These are phyloP conservation scores for Blumeria hordei DNA, from an alignment of 2,329 filamentous ascomycete genomes.

Conservation along the genomic window DNA sequence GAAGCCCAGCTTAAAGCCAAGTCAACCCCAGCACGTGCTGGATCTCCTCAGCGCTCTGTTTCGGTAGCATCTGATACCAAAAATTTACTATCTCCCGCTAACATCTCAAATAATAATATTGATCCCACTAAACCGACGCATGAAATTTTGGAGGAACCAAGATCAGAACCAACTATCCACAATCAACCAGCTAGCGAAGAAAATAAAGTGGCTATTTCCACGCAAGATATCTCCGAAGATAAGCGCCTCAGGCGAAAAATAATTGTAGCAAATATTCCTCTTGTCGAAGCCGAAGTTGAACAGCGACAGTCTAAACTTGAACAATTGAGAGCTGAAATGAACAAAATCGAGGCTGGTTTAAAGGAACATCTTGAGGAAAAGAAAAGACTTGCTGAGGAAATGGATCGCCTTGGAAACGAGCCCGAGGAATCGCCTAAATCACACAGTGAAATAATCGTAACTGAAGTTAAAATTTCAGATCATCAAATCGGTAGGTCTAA, in stretches of 20 bases:
- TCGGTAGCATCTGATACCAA: constrained; percentile 2
- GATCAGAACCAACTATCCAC: background rate
- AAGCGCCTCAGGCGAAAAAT: constrained; percentile 14
- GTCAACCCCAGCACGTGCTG: constrained; percentile 12
- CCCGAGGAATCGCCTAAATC: constrained; percentile 6
- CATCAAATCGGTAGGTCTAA: no score
- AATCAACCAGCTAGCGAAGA: background rate
- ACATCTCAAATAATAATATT: constrained; percentile 7
- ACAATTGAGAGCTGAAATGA: constrained; percentile 12
- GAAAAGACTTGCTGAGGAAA: constrained; percentile 14
- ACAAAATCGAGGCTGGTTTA: constrained; percentile 13
- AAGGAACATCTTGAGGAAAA: constrained; percentile 15
- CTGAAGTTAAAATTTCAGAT: no score
- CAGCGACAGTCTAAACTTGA: constrained; percentile 11
- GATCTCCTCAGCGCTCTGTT: constrained; percentile 10
- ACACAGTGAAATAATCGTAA: no score
- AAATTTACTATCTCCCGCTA: constrained; percentile 1
- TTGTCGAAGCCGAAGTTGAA: constrained; percentile 15
- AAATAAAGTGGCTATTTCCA: constrained; percentile 1
- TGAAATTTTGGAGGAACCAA: background rate
- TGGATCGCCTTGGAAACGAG: constrained; percentile 14
- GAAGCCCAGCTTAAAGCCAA: constrained; percentile 11
- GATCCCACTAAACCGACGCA: constrained; percentile 3
- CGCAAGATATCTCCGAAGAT: constrained; percentile 9
- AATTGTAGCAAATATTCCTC: constrained; percentile 13